Evolutionary conservation across 495 filamentous ascomycete species (phyloP), one percentile per base, ranked within the genome.

Genomic region (Saxophila tyrrhenica): DNA sequence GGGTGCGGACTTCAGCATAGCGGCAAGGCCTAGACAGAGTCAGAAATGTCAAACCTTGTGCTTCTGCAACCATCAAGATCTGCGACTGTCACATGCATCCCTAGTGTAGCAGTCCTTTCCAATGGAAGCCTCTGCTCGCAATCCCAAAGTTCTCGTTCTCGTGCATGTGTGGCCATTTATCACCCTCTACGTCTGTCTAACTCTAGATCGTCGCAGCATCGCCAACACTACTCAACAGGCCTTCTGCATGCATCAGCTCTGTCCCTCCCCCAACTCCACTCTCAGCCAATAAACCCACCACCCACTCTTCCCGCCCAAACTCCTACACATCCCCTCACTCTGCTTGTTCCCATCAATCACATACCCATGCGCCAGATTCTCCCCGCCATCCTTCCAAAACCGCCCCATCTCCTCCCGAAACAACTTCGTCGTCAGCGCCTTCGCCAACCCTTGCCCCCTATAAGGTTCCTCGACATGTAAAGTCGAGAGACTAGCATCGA

Each of bases 251-350:
- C 5, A 35, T 35, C 29, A 35, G 7, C 29, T 35, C 29, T n/a
- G n/a, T 29, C 23, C 49, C 54, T 25, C 32, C 15, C 49, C 50
- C 52, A 60, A 44, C 32, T 71, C 66, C 15, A 69, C 57, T 47
- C 66, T 63, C 11, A 67, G 48, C 69, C 69, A 71, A 50, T 66
- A 71, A 25, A 57, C 50, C 41, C 52, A 43, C 67, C 62, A 69
- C 29, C 49, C 51, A n/a, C 16, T 29, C 49, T 29, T 56, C 2
- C 66, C 69, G 0, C 69, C 67, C 32, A 70, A 47, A 48, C 66
- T 66, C 46, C 52, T 56, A 41, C 62, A 64, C 19, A 71, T 64
- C 10, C 52, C 48, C 21, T 57, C 54, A 56, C 69, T 70, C 43
- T 56, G 57, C 47, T 45, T 43, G 55, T 71, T 71, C 1, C 61